Conservation (phyloP, 108 stramenopile genomes). For the Cyclostephanos tholiformis region DNA sequence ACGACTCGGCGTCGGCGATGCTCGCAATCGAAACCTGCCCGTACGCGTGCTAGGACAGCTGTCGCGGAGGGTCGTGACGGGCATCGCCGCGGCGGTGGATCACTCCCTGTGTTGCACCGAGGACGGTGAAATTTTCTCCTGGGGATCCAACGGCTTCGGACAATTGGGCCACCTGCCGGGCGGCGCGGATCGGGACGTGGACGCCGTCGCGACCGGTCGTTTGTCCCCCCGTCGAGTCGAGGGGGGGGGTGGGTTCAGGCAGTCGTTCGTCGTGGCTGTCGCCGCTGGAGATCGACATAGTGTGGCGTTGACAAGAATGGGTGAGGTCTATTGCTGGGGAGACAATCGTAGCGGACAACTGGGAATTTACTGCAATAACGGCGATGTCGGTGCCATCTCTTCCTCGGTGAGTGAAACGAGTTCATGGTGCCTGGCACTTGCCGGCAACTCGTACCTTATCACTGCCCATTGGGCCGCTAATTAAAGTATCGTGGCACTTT, state of each 20-base stretch:
- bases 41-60: slow-evolving; percentile 66
- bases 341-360: slow-evolving; percentile 80
- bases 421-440: neutral
- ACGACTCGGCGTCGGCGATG: slow-evolving; percentile 72
- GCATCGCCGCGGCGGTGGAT: slow-evolving; percentile 82
- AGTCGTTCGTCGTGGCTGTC: slow-evolving; percentile 62
- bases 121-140: slow-evolving; percentile 70
- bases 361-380: slow-evolving; percentile 49
- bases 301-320: slow-evolving; percentile 68
- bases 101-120: slow-evolving; percentile 73
- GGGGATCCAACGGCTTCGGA: slow-evolving; percentile 86
- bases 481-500: neutral
- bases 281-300: slow-evolving; percentile 83
- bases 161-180: slow-evolving; percentile 56
- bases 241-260: slow-evolving; percentile 62
- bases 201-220: slow-evolving; percentile 20
- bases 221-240: slow-evolving; percentile 77
- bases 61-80: slow-evolving; percentile 56
- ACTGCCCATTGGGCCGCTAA: too few species aligned
- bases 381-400: neutral
- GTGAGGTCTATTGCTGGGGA: slow-evolving; percentile 87
- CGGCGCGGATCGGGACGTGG: slow-evolving; percentile 6
- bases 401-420: slow-evolving; percentile 4
- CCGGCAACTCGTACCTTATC: neutral
- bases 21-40: slow-evolving; percentile 66